Percentiles rank a stretch among this genome's conserved stretches.
Evolutionary conservation across 352 stramenopile genomes (phyloP).

Genomic region (Phytophthora crassamura): DNA sequence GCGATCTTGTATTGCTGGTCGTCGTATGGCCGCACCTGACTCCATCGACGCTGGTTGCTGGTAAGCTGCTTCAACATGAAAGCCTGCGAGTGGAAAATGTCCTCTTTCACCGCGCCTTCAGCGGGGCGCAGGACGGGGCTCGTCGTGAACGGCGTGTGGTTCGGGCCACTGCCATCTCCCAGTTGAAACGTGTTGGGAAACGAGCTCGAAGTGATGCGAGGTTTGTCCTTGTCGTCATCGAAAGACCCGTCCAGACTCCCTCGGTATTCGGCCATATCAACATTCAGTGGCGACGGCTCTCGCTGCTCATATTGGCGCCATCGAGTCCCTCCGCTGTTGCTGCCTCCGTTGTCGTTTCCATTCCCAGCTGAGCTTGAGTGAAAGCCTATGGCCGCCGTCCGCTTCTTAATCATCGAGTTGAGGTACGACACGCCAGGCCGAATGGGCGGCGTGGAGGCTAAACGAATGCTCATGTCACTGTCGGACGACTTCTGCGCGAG

Average conservation of each 20-base stretch:
- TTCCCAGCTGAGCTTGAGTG: conserved; percentile 48
- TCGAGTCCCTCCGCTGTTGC: conserved; percentile 34
- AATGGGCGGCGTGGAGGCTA: conserved; percentile 62
- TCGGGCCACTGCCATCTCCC: conserved; percentile 44
- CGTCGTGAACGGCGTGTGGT: conserved; percentile 53
- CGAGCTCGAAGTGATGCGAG: conserved; percentile 57
- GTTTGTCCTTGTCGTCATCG: conserved; percentile 45
- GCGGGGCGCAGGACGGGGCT: conserved; percentile 63
- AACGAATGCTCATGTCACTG: conserved; percentile 47
- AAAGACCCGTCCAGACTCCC: conserved; percentile 44
- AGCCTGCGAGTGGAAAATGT: conserved; percentile 78
- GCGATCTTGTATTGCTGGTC: conserved; percentile 65
- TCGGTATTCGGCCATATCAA: conserved; percentile 43
- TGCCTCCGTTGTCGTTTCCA: conserved; percentile 41
- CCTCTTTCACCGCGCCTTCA: conserved; percentile 60
- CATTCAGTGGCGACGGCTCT: conserved; percentile 49
- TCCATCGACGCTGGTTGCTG: conserved; percentile 97
- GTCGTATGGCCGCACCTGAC: conserved; percentile 89
- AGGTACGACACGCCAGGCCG: conserved; percentile 42
- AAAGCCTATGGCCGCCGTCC: conserved; percentile 35
- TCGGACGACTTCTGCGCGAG: conserved; percentile 48
- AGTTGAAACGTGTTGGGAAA: conserved; percentile 71
- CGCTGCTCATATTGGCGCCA: conserved; percentile 54
- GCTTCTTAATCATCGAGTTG: conserved; percentile 55
- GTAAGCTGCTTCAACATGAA: conserved; percentile 85